A percentile compares a stretch with the other conserved stretches of the same genome.
Evolutionary conservation across 1,284 basidiomycete species (phyloP).

Genomic region (Wallemia hederae): DNA sequence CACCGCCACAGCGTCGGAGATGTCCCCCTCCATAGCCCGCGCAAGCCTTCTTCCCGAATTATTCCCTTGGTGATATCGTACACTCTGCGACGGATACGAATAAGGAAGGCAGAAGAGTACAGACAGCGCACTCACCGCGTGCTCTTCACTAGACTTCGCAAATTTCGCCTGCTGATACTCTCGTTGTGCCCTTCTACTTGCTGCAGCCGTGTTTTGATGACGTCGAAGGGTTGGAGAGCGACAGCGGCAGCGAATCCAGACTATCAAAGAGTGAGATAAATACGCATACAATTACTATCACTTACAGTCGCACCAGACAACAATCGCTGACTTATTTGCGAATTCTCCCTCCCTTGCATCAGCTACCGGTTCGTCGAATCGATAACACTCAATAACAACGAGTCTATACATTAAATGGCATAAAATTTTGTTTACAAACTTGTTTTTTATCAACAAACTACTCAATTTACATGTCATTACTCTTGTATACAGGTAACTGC

Average conservation of each 20-base stretch:
- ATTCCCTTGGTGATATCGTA: conserved; percentile 11
- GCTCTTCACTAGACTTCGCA: conserved; percentile 3
- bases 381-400: too few relatives aligned
- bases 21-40: conserved; percentile 44
- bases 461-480: not conserved
- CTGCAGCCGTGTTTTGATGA: conserved; percentile 63
- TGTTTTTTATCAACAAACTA: too few relatives aligned
- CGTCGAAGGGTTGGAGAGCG: conserved; percentile 52
- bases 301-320: not conserved
- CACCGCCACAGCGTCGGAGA: conserved; percentile 45
- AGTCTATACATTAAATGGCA: not conserved
- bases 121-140: not conserved
- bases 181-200: conserved; percentile 28
- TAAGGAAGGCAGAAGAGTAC: not conserved
- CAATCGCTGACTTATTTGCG: not conserved
- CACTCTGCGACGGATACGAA: not conserved
- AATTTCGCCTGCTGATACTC: conserved; percentile 15
- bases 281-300: not conserved
- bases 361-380: too few relatives aligned
- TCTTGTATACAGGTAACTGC: not conserved
- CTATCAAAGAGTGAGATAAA: not conserved
- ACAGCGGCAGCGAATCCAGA: conserved; percentile 36
- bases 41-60: conserved; percentile 17
- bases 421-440: not conserved
- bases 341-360: not conserved